phyloP scores from a whole-genome alignment of 352 stramenopile genomes.

The Hyaloperonospora arabidopsidis region DNA sequence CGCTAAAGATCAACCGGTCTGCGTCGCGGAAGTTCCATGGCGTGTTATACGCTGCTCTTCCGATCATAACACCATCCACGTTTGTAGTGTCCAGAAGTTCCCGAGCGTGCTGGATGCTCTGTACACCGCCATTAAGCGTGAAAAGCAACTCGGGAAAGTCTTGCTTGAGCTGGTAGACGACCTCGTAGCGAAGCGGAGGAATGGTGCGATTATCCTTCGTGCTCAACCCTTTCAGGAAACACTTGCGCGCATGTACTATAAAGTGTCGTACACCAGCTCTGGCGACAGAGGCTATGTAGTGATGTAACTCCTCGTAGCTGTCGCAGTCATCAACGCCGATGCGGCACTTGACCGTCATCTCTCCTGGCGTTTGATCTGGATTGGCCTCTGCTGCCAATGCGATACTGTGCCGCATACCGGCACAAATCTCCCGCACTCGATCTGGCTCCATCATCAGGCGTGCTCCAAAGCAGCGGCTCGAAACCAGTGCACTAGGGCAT shows the following conservation, averaged over 20 bases:
- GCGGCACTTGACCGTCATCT: constrained; percentile 97
- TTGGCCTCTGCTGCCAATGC: constrained; percentile 21
- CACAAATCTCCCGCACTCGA: constrained; percentile 89
- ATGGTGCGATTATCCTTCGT: constrained; percentile 97
- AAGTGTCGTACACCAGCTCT: constrained; percentile 91
- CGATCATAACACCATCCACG: constrained; percentile 88
- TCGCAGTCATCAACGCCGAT: constrained; percentile 95
- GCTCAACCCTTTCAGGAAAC: constrained; percentile 92
- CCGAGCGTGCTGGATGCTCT: constrained; percentile 87
- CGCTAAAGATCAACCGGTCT: constrained; percentile 76
- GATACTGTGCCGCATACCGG: constrained; percentile 64
- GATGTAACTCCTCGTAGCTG: constrained; percentile 86
- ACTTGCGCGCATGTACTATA: constrained; percentile 97
- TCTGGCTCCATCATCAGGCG: constrained; percentile 95
- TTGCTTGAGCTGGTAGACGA: constrained; percentile 89
- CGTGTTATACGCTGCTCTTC: constrained; percentile 81
- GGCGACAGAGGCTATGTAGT: constrained; percentile 91
- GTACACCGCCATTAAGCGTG: constrained; percentile 96
- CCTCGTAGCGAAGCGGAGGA: constrained; percentile 93
- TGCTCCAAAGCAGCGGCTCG: constrained; percentile 91
- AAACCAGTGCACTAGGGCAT: constrained; percentile 85
- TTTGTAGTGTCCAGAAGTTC: constrained; percentile 75
- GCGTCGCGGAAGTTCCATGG: constrained; percentile 85
- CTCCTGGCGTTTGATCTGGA: constrained; percentile 20
- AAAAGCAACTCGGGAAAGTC: constrained; percentile 96